These are phyloP conservation scores for Komagataella kurtzmanii DNA, from an alignment of 805 yeast genomes.

Conservation along the genomic window DNA sequence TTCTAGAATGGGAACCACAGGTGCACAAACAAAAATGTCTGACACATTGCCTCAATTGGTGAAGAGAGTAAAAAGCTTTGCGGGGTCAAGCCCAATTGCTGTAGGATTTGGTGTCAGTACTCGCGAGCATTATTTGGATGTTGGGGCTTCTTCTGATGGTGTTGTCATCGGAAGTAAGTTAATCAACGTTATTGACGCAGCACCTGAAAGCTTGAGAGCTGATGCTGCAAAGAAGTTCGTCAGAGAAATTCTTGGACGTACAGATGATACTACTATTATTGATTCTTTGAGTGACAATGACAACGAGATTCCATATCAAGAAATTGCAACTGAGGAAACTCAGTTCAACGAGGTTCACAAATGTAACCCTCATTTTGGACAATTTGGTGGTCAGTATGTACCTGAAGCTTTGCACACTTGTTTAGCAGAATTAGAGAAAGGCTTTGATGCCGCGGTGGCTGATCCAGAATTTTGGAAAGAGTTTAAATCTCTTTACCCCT, in stretches of 20 bases:
- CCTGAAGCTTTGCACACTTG: slow-evolving; percentile 94
- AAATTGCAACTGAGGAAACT: slow-evolving; percentile 9
- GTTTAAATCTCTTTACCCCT: slow-evolving; percentile 68
- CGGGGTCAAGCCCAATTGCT: slow-evolving; percentile 68
- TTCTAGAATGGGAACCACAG: slow-evolving; percentile 96
- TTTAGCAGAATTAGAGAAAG: slow-evolving; percentile 76
- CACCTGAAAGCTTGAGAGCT: slow-evolving; percentile 40
- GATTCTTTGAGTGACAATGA: neutral
- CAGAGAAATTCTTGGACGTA: slow-evolving; percentile 38
- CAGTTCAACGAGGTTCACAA: slow-evolving; percentile 47
- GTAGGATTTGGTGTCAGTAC: slow-evolving; percentile 97
- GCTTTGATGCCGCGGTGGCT: slow-evolving; percentile 76
- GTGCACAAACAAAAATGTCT: slow-evolving; percentile 60
- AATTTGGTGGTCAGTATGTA: slow-evolving; percentile 96
- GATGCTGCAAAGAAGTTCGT: slow-evolving; percentile 56
- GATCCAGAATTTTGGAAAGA: slow-evolving; percentile 94
- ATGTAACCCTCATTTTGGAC: slow-evolving; percentile 75
- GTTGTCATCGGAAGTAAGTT: slow-evolving; percentile 91
- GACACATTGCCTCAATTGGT: slow-evolving; percentile 55
- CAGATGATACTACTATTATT: neutral
- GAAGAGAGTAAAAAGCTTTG: slow-evolving; percentile 58
- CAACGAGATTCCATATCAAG: neutral
- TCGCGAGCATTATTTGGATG: slow-evolving; percentile 74
- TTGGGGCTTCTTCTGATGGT: slow-evolving; percentile 81
- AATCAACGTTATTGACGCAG: slow-evolving; percentile 56